phyloP scores from a whole-genome alignment of 805 yeast species.

The Cephaloascus albidus region DNA sequence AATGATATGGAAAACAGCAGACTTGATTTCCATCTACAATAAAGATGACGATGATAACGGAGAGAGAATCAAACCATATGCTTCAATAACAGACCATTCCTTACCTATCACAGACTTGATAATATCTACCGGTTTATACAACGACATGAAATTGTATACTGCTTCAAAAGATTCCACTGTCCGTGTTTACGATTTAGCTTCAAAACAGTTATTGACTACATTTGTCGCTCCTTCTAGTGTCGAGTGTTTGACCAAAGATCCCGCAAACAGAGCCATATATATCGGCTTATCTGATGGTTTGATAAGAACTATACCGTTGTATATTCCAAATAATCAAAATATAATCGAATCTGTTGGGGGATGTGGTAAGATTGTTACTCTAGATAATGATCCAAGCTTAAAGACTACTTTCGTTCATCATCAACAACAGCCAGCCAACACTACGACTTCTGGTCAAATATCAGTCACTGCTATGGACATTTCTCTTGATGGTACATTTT shows the following conservation, averaged over 20 bases:
- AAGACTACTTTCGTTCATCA: conserved; percentile 46
- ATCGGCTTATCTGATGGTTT: conserved; percentile 60
- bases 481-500: conserved; percentile 65
- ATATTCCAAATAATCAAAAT: conserved; percentile 17
- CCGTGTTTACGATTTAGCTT: conserved; percentile 52
- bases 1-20: conserved; percentile 62
- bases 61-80: conserved; percentile 41
- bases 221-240: conserved; percentile 58
- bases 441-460: conserved; percentile 10
- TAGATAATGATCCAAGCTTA: conserved; percentile 41
- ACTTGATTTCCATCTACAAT: conserved; percentile 33
- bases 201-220: conserved; percentile 48
- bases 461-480: conserved; percentile 45
- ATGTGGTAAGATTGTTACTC: conserved; percentile 36
- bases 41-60: conserved; percentile 19
- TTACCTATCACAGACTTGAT: conserved; percentile 40
- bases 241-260: conserved; percentile 56
- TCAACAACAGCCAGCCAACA: conserved; percentile 15
- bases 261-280: conserved; percentile 69
- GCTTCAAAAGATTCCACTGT: conserved; percentile 69
- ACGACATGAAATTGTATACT: conserved; percentile 59
- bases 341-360: conserved; percentile 56
- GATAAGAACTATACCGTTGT: conserved; percentile 48
- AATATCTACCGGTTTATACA: conserved; percentile 38
- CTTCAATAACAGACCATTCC: conserved; percentile 52